Evolutionary conservation across 202 grass and related monocot species (phyloP).

Genomic region (Zizania palustris): DNA sequence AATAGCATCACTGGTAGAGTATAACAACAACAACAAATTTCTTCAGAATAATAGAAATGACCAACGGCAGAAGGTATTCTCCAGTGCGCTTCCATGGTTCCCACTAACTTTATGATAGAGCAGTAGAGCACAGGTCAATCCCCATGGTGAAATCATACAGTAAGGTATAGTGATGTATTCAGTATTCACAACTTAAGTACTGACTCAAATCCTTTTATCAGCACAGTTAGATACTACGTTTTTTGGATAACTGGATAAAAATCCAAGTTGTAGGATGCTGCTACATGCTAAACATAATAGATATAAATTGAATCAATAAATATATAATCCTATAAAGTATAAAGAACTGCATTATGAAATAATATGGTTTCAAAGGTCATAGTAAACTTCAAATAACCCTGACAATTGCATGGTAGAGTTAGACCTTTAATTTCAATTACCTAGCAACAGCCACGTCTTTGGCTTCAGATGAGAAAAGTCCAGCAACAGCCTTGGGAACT

Average conservation of each 20-base stretch:
- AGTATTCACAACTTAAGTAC: not conserved
- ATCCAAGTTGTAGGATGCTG: slow-evolving; percentile 14
- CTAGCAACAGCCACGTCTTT: slow-evolving; percentile 98
- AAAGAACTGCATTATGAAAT: slow-evolving; percentile 35
- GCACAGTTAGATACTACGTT: slow-evolving; percentile 7
- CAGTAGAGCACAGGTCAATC: slow-evolving; percentile 19
- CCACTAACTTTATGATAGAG: slow-evolving; percentile 23
- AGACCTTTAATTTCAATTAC: slow-evolving; percentile 46
- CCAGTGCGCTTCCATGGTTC: not conserved
- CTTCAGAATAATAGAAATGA: not conserved
- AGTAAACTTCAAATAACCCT: slow-evolving; percentile 9
- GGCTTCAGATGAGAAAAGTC: slow-evolving; percentile 97
- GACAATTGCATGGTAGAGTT: not conserved
- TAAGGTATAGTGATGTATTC: not conserved
- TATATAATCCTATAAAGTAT: slow-evolving; percentile 28
- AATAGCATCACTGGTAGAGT: not conserved
- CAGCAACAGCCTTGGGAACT: slow-evolving; percentile 86
- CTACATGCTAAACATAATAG: slow-evolving; percentile 23
- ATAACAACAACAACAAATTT: not conserved
- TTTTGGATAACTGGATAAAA: not conserved
- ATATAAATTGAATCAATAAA: not conserved
- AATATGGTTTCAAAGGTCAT: not conserved
- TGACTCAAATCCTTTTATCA: not conserved
- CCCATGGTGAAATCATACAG: slow-evolving; percentile 25
- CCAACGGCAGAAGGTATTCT: slow-evolving; percentile 8